Conservation (phyloP, 352 stramenopile genomes). For the Globisporangium megalacanthum region DNA sequence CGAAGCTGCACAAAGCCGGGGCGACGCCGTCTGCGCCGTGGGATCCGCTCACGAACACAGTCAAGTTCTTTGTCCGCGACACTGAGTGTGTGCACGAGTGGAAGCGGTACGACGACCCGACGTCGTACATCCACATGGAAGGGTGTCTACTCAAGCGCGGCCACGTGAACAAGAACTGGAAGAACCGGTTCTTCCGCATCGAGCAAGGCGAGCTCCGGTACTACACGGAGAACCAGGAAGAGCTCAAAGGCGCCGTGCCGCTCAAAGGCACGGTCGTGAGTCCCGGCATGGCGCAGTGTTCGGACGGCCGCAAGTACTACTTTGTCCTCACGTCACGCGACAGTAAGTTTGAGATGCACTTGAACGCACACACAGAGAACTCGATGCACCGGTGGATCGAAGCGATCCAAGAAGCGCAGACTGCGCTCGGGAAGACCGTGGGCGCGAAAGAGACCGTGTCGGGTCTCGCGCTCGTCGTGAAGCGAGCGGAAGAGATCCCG, state of each 20-base stretch:
- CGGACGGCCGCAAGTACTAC: constrained; percentile 78
- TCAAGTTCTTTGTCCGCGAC: constrained; percentile 79
- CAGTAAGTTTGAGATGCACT: constrained; percentile 79
- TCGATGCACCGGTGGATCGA: constrained; percentile 88
- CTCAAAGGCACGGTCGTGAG: constrained; percentile 81
- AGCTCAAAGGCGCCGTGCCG: constrained; percentile 62
- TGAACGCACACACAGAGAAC: constrained; percentile 75
- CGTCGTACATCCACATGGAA: constrained; percentile 86
- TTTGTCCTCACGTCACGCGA: constrained; percentile 82
- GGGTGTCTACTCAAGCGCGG: constrained; percentile 77
- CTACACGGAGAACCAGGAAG: constrained; percentile 77
- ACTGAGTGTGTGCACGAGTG: constrained; percentile 72
- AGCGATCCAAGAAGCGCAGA: constrained; percentile 72
- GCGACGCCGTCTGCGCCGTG: constrained; percentile 60
- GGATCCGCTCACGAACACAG: constrained; percentile 74
- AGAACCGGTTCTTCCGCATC: constrained; percentile 86
- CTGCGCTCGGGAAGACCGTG: constrained; percentile 34
- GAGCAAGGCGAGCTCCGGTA: constrained; percentile 76
- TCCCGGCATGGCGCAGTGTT: constrained; percentile 74
- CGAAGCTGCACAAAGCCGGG: constrained; percentile 61
- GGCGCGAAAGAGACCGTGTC: constrained; percentile 49
- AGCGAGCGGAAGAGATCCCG: constrained; percentile 74
- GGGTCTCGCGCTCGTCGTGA: constrained; percentile 64
- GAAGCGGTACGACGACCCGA: constrained; percentile 83
- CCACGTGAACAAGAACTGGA: constrained; percentile 86